A percentile compares a stretch with the other conserved stretches of the same genome.
These are phyloP conservation scores for Phytopythium litorale DNA, from an alignment of 352 stramenopile genomes.

Conservation along the genomic window DNA sequence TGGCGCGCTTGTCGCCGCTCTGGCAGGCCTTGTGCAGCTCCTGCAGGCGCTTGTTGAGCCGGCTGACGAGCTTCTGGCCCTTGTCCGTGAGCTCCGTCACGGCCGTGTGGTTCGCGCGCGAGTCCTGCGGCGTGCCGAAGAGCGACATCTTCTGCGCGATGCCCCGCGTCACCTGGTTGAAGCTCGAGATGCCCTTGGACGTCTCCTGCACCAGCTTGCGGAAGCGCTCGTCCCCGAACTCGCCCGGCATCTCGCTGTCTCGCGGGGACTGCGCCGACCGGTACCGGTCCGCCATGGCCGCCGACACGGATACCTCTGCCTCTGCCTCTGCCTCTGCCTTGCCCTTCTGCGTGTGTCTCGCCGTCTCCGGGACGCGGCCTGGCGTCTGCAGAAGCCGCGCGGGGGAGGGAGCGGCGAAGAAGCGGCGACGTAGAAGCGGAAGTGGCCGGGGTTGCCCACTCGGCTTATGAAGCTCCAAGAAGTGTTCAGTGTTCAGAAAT, in stretches of 20 bases:
- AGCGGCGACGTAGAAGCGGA: no score
- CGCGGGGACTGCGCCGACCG: conserved; percentile 55
- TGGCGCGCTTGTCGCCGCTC: conserved; percentile 26
- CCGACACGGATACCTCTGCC: background rate
- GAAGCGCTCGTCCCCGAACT: conserved; percentile 61
- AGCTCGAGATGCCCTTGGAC: conserved; percentile 83
- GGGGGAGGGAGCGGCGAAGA: no score
- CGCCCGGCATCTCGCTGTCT: conserved; percentile 19
- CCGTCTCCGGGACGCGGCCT: no score
- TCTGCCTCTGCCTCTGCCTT: no score
- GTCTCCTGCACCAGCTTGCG: conserved; percentile 75
- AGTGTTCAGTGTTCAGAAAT: no score
- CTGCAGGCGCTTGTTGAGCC: conserved; percentile 73
- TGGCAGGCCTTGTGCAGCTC: conserved; percentile 62
- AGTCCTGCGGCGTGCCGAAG: conserved; percentile 81
- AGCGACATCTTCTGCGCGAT: conserved; percentile 88
- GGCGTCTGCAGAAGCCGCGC: no score
- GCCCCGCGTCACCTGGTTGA: conserved; percentile 80
- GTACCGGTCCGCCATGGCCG: conserved; percentile 64
- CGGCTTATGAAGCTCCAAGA: no score
- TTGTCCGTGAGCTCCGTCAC: conserved; percentile 82
- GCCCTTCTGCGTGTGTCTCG: no score
- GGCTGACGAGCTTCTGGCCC: conserved; percentile 74
- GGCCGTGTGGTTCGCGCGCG: conserved; percentile 74
- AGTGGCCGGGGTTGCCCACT: no score